phyloP scores from a whole-genome alignment of 2,329 filamentous ascomycete genomes.

The Penicillium decumbens region DNA sequence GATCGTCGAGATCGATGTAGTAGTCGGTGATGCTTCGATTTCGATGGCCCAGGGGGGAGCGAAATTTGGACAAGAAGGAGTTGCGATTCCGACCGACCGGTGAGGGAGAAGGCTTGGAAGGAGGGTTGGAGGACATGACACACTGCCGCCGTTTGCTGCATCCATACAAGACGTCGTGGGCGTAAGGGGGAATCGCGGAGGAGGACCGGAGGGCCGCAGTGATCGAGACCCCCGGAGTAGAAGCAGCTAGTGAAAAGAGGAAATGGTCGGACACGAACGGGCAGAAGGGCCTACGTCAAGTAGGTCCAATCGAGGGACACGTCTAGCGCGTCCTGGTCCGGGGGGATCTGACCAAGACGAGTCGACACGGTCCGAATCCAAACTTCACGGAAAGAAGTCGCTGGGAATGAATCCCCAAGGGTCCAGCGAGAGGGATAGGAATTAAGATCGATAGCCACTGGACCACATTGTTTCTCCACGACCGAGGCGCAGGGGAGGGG shows the following conservation, averaged over 20 bases:
- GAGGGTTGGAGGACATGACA: slow-evolving; percentile 43
- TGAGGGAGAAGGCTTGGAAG: slow-evolving; percentile 31
- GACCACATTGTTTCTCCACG: slow-evolving; percentile 23
- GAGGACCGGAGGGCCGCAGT: slow-evolving; percentile 2
- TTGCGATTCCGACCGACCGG: slow-evolving; percentile 40
- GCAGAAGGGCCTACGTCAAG: slow-evolving; percentile 7
- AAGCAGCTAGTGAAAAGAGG: slow-evolving; percentile 4
- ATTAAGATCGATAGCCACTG: slow-evolving; percentile 18
- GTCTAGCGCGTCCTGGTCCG: slow-evolving; percentile 6
- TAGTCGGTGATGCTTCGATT: slow-evolving; percentile 58
- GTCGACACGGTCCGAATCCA: slow-evolving; percentile 13
- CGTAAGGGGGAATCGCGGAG: slow-evolving; percentile 10
- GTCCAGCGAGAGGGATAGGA: slow-evolving; percentile 13
- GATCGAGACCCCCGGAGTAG: background rate
- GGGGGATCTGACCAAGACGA: slow-evolving; percentile 5
- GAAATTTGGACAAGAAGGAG: slow-evolving; percentile 51
- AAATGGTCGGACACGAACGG: slow-evolving; percentile 4
- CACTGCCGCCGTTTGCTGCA: slow-evolving; percentile 27
- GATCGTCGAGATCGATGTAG: slow-evolving; percentile 59
- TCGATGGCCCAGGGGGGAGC: slow-evolving; percentile 50
- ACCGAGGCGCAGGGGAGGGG: slow-evolving; percentile 10
- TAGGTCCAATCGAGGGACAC: slow-evolving; percentile 8
- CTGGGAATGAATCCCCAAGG: background rate
- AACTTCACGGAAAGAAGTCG: slow-evolving; percentile 9
- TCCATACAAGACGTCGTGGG: slow-evolving; percentile 30